These are phyloP conservation scores for Neonectria hederae DNA, from an alignment of 2,329 filamentous ascomycete species.

Conservation along the genomic window DNA sequence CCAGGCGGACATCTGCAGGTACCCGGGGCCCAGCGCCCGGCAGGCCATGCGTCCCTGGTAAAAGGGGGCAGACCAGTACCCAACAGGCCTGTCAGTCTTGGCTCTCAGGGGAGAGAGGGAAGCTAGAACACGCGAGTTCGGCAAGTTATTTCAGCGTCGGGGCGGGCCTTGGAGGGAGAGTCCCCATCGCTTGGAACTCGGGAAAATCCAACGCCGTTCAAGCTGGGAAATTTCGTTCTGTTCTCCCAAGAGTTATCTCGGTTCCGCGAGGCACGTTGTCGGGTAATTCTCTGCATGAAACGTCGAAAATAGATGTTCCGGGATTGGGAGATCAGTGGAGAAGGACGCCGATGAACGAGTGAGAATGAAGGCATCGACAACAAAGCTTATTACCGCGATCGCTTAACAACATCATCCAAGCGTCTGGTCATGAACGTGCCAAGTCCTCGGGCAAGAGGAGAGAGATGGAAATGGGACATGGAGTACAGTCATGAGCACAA, in stretches of 20 bases:
- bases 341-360: not conserved
- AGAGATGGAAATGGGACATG: not conserved
- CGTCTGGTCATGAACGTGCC: constrained; percentile 23
- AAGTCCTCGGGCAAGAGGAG: not conserved
- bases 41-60: not conserved
- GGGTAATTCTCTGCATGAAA: constrained; percentile 28
- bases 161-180: not conserved
- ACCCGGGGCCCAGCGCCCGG: not conserved
- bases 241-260: not conserved
- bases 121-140: not conserved
- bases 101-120: not conserved
- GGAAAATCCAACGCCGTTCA: not conserved
- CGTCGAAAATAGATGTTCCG: constrained; percentile 5
- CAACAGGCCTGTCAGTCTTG: not conserved
- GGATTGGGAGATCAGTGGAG: constrained; percentile 25
- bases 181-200: not conserved
- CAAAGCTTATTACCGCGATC: constrained; percentile 5
- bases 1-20: constrained; percentile 1
- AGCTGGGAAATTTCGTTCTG: not conserved
- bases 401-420: constrained; percentile 16
- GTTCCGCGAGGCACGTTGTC: constrained; percentile 6
- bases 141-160: not conserved
- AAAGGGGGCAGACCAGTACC: not conserved
- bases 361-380: not conserved
- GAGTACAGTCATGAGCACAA: not conserved